phyloP scores from a whole-genome alignment of 441 rosid species.

The Viola pubescens region DNA sequence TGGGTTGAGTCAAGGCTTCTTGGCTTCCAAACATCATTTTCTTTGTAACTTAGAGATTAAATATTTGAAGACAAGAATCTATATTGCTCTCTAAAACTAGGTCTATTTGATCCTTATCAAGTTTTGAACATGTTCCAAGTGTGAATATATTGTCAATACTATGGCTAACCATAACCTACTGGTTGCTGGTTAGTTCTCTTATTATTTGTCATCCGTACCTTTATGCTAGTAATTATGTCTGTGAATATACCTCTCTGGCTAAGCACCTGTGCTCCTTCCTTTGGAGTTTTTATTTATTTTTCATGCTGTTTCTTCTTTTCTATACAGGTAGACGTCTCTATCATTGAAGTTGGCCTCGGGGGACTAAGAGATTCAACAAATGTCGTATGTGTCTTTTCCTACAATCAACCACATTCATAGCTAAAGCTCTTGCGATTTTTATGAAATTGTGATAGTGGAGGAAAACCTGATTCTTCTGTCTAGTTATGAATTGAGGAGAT shows the following conservation, averaged over 20 bases:
- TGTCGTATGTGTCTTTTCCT: slow-evolving; percentile 47
- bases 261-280: not conserved
- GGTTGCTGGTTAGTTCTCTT: not conserved
- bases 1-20: too few species aligned
- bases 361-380: slow-evolving; percentile 73
- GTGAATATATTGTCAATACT: not conserved
- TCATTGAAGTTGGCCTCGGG: slow-evolving; percentile 90
- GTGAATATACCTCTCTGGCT: not conserved
- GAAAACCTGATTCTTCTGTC: not conserved
- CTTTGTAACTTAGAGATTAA: too few species aligned
- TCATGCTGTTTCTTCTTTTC: slow-evolving; percentile 11
- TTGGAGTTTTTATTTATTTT: not conserved
- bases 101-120: too few species aligned
- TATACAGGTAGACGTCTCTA: slow-evolving; percentile 71
- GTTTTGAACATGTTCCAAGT: not conserved
- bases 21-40: too few species aligned
- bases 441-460: not conserved
- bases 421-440: slow-evolving; percentile 1
- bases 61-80: too few species aligned
- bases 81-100: too few species aligned
- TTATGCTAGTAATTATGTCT: not conserved
- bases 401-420: not conserved
- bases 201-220: too few species aligned
- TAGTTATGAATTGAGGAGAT: not conserved
- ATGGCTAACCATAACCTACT: not conserved